Percentiles rank a stretch among this genome's conserved stretches.
phyloP scores from a whole-genome alignment of 148 eudicot genomes.

The Talinum fruticosum region DNA sequence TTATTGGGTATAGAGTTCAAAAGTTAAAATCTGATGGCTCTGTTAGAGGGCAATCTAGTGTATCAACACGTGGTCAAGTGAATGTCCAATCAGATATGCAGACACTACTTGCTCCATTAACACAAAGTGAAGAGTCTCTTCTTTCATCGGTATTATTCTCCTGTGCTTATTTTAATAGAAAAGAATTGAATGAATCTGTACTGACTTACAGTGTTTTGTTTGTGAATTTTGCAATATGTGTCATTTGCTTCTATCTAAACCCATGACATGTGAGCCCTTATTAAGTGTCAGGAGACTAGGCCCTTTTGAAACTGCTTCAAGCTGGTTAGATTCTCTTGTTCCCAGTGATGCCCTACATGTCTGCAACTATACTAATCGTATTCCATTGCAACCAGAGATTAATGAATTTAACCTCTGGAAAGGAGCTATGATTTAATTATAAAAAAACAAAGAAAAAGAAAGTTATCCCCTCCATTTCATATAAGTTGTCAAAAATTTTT shows the following conservation, averaged over 20 bases:
- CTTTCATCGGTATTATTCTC: conserved; percentile 65
- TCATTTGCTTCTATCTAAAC: neutral
- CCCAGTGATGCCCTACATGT: neutral
- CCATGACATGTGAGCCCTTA: neutral
- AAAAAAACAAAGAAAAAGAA: too few relatives aligned
- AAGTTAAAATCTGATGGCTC: conserved; percentile 54
- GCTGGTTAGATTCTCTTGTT: neutral
- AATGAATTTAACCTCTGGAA: too few relatives aligned
- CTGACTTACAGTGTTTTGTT: neutral
- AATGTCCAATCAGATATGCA: conserved; percentile 80
- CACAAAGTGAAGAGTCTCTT: conserved; percentile 75
- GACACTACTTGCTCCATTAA: conserved; percentile 63
- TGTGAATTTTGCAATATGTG: neutral
- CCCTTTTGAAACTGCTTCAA: neutral
- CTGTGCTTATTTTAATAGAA: conserved; percentile 17
- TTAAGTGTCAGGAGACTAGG: neutral
- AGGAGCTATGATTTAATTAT: too few relatives aligned
- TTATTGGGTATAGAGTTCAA: conserved; percentile 71
- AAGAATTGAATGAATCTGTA: neutral
- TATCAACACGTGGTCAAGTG: conserved; percentile 54
- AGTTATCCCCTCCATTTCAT: too few relatives aligned
- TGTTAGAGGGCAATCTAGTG: conserved; percentile 46
- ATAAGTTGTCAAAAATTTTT: too few relatives aligned
- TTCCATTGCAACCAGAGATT: too few relatives aligned
- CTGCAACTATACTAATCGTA: neutral